These are phyloP conservation scores for Psilocybe mexicana DNA, from an alignment of 1,284 basidiomycete genomes.

Conservation along the genomic window DNA sequence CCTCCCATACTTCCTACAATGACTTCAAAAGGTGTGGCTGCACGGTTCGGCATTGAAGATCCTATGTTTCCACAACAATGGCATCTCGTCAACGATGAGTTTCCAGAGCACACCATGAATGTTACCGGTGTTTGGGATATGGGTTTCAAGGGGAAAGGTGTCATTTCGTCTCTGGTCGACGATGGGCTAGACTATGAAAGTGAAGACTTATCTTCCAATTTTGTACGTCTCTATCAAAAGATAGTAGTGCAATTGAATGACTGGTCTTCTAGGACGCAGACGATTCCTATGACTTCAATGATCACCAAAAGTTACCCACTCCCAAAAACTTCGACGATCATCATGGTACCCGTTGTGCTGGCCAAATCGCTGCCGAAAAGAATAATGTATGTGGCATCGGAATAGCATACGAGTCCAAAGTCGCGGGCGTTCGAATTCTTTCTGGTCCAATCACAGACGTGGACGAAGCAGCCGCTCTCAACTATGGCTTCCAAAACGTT, in stretches of 20 bases:
- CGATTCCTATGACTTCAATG: constrained; percentile 97
- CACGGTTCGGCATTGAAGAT: constrained; percentile 77
- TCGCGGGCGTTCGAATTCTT: constrained; percentile 94
- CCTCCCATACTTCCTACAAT: constrained; percentile 46
- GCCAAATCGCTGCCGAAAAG: constrained; percentile 96
- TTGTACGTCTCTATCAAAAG: constrained; percentile 58
- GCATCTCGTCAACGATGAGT: constrained; percentile 85
- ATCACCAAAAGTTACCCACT: constrained; percentile 85
- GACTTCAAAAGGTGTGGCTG: constrained; percentile 51
- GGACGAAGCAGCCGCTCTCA: constrained; percentile 97
- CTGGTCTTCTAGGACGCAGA: constrained; percentile 67
- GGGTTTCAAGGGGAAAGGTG: constrained; percentile 84
- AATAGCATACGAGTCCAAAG: constrained; percentile 88
- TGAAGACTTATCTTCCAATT: constrained; percentile 87
- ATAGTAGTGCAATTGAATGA: constrained; percentile 8
- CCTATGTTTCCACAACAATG: constrained; percentile 90
- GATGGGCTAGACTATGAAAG: constrained; percentile 94
- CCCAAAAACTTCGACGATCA: constrained; percentile 91
- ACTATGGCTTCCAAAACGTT: constrained; percentile 91
- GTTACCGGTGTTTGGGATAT: constrained; percentile 83
- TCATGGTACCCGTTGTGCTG: constrained; percentile 97
- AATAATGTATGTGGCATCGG: constrained; percentile 96
- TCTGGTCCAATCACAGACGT: constrained; percentile 96
- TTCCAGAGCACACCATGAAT: constrained; percentile 82
- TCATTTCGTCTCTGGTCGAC: constrained; percentile 91